Percentiles rank a stretch among this genome's conserved stretches.
Conservation (phyloP, 495 filamentous ascomycete genomes). For the Talaromyces proteolyticus region DNA sequence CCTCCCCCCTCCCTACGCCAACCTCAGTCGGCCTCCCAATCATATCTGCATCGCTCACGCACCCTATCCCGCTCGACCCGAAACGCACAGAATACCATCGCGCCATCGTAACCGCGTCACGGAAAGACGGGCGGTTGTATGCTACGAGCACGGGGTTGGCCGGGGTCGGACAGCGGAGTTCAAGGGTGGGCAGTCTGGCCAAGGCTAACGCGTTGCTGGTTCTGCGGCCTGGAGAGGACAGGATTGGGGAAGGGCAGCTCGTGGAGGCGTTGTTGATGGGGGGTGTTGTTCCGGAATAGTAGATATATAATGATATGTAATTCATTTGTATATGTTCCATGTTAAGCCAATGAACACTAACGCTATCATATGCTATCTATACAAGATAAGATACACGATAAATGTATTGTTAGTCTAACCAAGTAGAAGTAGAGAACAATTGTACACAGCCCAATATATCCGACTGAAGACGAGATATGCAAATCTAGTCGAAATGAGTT, state of each 20-base stretch:
- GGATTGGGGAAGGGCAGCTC: constrained; percentile 44
- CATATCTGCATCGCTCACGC: constrained; percentile 63
- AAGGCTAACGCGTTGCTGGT: constrained; percentile 83
- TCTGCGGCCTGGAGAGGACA: constrained; percentile 53
- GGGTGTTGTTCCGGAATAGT: constrained; percentile 17
- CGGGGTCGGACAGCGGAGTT: constrained; percentile 68
- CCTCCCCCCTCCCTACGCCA: not conserved
- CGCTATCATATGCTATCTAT: too few relatives aligned
- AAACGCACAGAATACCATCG: constrained; percentile 84
- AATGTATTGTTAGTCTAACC: too few relatives aligned
- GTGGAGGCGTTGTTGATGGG: constrained; percentile 61
- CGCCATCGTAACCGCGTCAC: constrained; percentile 54
- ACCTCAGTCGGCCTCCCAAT: constrained; percentile 58
- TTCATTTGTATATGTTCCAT: too few relatives aligned
- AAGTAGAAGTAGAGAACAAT: too few relatives aligned
- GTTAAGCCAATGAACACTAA: too few relatives aligned
- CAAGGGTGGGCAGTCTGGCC: constrained; percentile 78
- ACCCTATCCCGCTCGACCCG: constrained; percentile 67
- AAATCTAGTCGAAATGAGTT: not conserved
- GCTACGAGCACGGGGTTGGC: constrained; percentile 76
- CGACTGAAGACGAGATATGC: not conserved
- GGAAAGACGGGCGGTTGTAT: constrained; percentile 60
- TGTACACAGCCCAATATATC: too few relatives aligned
- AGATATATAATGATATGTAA: not conserved
- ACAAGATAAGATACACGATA: too few relatives aligned